Evolutionary conservation across 805 yeast genomes (phyloP).

Genomic region (Torulaspora maleeae): DNA sequence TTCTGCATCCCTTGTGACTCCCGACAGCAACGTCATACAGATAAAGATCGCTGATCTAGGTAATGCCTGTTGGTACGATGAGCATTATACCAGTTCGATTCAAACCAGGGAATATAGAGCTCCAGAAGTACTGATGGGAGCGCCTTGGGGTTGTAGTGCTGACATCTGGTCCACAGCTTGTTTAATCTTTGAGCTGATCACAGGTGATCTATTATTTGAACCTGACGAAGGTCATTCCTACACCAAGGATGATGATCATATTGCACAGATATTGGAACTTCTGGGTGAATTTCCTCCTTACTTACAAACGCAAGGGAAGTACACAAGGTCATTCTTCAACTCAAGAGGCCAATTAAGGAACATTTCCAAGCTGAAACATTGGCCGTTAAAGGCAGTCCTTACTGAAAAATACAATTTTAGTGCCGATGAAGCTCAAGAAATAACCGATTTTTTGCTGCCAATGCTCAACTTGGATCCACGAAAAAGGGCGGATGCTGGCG

Average conservation of each 20-base stretch:
- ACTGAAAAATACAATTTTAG: constrained; percentile 78
- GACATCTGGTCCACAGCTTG: constrained; percentile 98
- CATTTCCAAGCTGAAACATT: constrained; percentile 77
- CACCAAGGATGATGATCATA: constrained; percentile 88
- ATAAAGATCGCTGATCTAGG: constrained; percentile 93
- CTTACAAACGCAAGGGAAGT: constrained; percentile 54
- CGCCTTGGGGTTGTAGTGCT: constrained; percentile 90
- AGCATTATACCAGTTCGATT: constrained; percentile 81
- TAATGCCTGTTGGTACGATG: constrained; percentile 77
- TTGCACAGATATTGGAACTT: constrained; percentile 89
- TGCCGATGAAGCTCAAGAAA: constrained; percentile 61
- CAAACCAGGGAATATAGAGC: constrained; percentile 91
- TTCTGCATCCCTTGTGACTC: constrained; percentile 34
- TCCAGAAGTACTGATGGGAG: constrained; percentile 79
- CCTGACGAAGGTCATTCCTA: constrained; percentile 73
- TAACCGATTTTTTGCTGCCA: constrained; percentile 74
- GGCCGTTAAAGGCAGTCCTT: constrained; percentile 81
- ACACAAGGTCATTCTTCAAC: constrained; percentile 60
- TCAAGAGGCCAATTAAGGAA: constrained; percentile 66
- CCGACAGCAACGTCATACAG: constrained; percentile 49
- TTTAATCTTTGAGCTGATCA: constrained; percentile 79
- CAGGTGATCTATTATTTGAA: constrained; percentile 93
- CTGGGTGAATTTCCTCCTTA: constrained; percentile 63
- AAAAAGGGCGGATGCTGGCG: constrained; percentile 90
- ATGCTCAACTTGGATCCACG: constrained; percentile 80